phyloP scores from a whole-genome alignment of 2,329 filamentous ascomycete species.

The Paecilomyces dactylethromorphus region DNA sequence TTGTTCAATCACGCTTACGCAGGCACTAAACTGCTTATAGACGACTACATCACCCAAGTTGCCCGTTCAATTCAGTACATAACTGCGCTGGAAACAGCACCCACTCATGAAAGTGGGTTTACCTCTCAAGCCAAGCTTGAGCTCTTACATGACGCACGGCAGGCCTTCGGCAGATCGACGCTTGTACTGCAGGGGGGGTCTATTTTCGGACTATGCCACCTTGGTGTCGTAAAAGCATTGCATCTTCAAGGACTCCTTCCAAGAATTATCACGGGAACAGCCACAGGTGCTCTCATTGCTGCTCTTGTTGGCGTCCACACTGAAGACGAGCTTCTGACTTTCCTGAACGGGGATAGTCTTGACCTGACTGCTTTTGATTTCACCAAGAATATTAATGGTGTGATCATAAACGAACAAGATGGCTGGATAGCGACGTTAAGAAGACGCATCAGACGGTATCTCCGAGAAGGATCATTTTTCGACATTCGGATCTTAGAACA shows the following conservation, averaged over 20 bases:
- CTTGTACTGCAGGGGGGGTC: conserved; percentile 84
- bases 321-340: conserved; percentile 71
- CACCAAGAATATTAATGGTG: conserved; percentile 2
- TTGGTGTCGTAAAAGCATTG: conserved; percentile 84
- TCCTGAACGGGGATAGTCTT: conserved; percentile 73
- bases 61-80: conserved; percentile 76
- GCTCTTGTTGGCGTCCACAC: conserved; percentile 82
- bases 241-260: conserved; percentile 75
- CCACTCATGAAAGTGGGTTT: conserved; percentile 45
- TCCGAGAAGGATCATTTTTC: conserved; percentile 72
- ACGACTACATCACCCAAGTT: conserved; percentile 82
- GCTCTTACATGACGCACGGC: conserved; percentile 77
- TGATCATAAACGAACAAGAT: conserved; percentile 22
- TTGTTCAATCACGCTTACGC: conserved; percentile 81
- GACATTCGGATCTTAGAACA: conserved; percentile 77
- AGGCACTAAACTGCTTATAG: conserved; percentile 83
- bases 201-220: conserved; percentile 83
- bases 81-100: conserved; percentile 56
- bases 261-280: conserved; percentile 84
- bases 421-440: conserved; percentile 52
- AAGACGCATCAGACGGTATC: conserved; percentile 62
- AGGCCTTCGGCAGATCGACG: conserved; percentile 80
- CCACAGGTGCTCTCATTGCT: conserved; percentile 82
- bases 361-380: conserved; percentile 67
- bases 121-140: conserved; percentile 76